Evolutionary conservation across 345 rosid species (phyloP).

Genomic region (Aegle marmelos): DNA sequence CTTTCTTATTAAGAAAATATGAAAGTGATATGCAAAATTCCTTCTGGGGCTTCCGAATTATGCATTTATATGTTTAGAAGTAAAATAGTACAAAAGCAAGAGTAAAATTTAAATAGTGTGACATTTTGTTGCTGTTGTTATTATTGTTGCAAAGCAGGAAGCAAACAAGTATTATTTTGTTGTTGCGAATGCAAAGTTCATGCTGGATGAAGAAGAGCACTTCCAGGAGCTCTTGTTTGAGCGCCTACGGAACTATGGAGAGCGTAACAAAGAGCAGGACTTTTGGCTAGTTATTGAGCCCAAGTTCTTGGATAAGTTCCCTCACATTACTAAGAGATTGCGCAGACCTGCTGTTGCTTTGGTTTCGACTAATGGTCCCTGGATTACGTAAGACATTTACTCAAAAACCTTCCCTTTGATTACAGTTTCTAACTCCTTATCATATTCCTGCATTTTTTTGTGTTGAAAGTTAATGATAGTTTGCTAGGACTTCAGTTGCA

Average conservation of each 20-base stretch:
- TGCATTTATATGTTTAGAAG: background rate
- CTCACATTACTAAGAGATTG: conserved; percentile 69
- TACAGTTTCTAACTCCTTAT: background rate
- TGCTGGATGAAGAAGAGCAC: conserved; percentile 98
- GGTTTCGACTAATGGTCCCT: conserved; percentile 84
- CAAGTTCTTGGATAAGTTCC: conserved; percentile 81
- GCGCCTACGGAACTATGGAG: conserved; percentile 67
- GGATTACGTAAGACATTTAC: conserved; percentile 78
- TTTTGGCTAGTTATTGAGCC: conserved; percentile 97
- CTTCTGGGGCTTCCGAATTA: conserved; percentile 10
- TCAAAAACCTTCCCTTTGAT: background rate
- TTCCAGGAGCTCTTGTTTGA: conserved; percentile 81
- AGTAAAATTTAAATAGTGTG: background rate
- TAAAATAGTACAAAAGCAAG: no score
- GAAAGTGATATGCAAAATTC: conserved; percentile 5
- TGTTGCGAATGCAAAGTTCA: conserved; percentile 90
- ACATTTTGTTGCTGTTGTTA: background rate
- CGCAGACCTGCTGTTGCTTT: conserved; percentile 95
- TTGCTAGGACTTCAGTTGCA: background rate
- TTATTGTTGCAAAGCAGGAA: conserved; percentile 27
- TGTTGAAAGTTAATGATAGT: background rate
- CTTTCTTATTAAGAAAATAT: background rate
- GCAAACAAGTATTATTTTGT: conserved; percentile 60
- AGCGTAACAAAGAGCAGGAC: conserved; percentile 62
- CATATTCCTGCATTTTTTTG: background rate